Percentiles rank a stretch among this genome's conserved stretches.
Conservation (phyloP, 106 monocot species). For the Allium cepa region DNA sequence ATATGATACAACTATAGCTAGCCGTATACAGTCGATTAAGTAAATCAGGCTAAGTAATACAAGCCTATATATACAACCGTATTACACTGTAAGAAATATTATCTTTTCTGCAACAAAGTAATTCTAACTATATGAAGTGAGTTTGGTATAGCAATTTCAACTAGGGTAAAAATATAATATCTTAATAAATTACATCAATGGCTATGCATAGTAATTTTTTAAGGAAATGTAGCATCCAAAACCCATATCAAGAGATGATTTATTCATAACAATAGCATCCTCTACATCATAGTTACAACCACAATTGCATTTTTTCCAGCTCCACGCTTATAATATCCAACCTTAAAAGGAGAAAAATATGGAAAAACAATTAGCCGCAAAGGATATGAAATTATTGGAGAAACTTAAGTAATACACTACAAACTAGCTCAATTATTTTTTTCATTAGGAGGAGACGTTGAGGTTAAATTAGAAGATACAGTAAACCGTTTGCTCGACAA, state of each 20-base stretch:
- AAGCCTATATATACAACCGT: too few species aligned
- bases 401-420: neutral
- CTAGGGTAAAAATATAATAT: constrained; percentile 1
- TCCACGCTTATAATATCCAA: constrained; percentile 92
- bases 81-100: too few species aligned
- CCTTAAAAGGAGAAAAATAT: constrained; percentile 41
- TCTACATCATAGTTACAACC: constrained; percentile 97
- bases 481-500: constrained; percentile 55
- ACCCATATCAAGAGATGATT: constrained; percentile 94
- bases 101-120: too few species aligned
- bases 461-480: constrained; percentile 84
- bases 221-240: constrained; percentile 89
- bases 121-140: too few species aligned
- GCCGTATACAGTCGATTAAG: too few species aligned
- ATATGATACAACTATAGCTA: too few species aligned
- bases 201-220: constrained; percentile 49
- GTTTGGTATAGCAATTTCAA: too few species aligned
- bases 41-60: too few species aligned
- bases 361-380: neutral
- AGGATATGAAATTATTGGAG: neutral
- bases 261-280: constrained; percentile 99
- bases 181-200: neutral
- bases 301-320: constrained; percentile 99
- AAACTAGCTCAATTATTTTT: constrained; percentile 90
- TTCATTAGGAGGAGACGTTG: constrained; percentile 90